Conservation (phyloP, 345 rosid genomes). For the Hypericum androsaemum region DNA sequence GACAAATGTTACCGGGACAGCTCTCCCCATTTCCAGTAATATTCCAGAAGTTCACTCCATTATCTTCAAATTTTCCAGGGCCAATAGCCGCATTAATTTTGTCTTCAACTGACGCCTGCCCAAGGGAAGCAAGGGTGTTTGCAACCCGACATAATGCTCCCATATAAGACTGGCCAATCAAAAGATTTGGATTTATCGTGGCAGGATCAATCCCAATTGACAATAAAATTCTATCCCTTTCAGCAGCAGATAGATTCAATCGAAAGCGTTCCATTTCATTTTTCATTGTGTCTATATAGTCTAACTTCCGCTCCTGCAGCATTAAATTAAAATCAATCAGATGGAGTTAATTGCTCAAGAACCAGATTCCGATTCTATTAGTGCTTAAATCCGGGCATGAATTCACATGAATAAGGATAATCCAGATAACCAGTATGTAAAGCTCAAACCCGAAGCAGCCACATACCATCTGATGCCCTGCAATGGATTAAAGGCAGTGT, state of each 20-base stretch:
- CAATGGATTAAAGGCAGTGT: slow-evolving; percentile 46
- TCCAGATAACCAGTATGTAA: not conserved
- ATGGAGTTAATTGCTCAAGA: not conserved
- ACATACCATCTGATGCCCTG: slow-evolving; percentile 59
- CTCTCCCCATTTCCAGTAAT: slow-evolving; percentile 44
- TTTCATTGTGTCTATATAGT: slow-evolving; percentile 65
- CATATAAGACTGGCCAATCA: slow-evolving; percentile 54
- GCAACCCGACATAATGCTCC: slow-evolving; percentile 64
- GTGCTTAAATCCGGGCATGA: too few species aligned
- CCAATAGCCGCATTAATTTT: slow-evolving; percentile 67
- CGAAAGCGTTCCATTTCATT: slow-evolving; percentile 84
- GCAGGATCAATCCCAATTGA: slow-evolving; percentile 92
- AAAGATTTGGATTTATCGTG: slow-evolving; percentile 73
- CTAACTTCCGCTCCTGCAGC: slow-evolving; percentile 60
- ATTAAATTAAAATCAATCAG: not conserved
- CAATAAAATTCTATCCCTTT: slow-evolving; percentile 89
- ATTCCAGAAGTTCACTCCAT: slow-evolving; percentile 75
- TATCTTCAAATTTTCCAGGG: slow-evolving; percentile 48
- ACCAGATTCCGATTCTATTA: not conserved
- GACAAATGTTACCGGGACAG: slow-evolving; percentile 62
- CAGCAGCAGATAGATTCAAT: slow-evolving; percentile 88
- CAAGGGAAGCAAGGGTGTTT: slow-evolving; percentile 61
- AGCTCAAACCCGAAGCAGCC: slow-evolving; percentile 3
- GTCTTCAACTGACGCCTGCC: slow-evolving; percentile 82
- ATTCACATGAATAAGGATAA: not conserved